Percentiles rank a stretch among this genome's conserved stretches.
Conservation (phyloP, 768 basidiomycete genomes). For the Hemileccinum rubropunctum region DNA sequence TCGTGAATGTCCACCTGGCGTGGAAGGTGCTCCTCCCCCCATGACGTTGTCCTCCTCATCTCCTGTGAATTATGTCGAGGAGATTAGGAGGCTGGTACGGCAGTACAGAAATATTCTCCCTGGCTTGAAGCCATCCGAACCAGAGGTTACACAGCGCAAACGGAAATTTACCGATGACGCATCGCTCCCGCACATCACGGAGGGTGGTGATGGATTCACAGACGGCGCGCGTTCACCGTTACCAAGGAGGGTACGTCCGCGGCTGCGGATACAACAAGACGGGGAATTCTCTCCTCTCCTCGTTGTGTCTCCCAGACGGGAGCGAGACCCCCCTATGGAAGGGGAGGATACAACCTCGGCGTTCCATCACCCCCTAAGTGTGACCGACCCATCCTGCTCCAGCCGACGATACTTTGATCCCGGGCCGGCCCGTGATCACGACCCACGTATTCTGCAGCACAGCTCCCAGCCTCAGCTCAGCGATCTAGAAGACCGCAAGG, state of each 20-base stretch:
- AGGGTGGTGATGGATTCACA: neutral
- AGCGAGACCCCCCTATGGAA: neutral
- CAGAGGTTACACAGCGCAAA: conserved; percentile 11
- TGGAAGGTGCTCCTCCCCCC: neutral
- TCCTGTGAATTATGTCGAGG: neutral
- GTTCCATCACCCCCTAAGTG: neutral
- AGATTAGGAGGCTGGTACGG: neutral
- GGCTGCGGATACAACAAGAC: conserved; percentile 4
- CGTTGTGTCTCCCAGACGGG: conserved; percentile 10
- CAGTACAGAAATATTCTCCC: neutral
- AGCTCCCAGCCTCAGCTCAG: neutral
- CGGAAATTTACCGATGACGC: conserved; percentile 12
- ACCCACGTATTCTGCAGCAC: conserved; percentile 2
- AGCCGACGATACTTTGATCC: neutral
- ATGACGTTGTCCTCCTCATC: neutral
- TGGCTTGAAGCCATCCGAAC: neutral
- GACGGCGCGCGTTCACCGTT: neutral
- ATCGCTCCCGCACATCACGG: neutral
- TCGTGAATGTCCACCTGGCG: neutral
- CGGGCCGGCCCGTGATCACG: neutral
- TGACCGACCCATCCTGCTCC: neutral
- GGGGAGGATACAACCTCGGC: conserved; percentile 5
- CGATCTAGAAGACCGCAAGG: neutral
- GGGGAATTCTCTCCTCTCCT: conserved; percentile 25
- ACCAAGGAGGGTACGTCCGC: conserved; percentile 9